phyloP scores from a whole-genome alignment of 2,329 filamentous ascomycete genomes.

The Gnomoniopsis sp. region DNA sequence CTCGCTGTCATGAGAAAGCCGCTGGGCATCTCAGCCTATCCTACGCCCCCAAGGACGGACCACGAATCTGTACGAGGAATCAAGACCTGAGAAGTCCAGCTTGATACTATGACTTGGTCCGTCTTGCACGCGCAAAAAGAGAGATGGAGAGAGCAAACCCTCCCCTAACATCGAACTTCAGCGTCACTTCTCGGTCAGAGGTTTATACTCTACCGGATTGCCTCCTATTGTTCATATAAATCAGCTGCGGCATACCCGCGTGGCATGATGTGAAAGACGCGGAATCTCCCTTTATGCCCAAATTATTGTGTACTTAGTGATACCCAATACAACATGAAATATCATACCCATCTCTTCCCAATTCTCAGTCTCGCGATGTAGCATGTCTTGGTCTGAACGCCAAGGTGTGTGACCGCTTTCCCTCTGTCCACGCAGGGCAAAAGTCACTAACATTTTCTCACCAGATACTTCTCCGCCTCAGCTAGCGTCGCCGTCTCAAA shows the following conservation, averaged over 20 bases:
- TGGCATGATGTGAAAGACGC: neutral
- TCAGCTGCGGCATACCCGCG: neutral
- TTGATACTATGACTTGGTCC: neutral
- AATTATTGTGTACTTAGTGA: neutral
- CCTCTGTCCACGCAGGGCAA: neutral
- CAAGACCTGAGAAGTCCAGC: neutral
- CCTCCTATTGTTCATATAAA: neutral
- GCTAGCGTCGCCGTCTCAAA: neutral
- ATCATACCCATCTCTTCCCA: neutral
- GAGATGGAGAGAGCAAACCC: neutral
- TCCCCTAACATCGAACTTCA: too few relatives aligned
- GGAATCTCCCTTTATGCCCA: neutral
- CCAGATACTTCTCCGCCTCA: conserved; percentile 6
- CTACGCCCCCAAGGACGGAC: neutral
- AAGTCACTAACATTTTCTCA: neutral
- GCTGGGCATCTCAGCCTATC: neutral
- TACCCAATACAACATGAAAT: neutral
- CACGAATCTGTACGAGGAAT: neutral
- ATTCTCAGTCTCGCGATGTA: neutral
- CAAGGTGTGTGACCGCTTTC: neutral
- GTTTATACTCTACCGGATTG: neutral
- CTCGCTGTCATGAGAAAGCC: neutral
- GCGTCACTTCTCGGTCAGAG: neutral
- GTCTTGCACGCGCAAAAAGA: neutral
- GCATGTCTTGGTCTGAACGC: neutral